Base-by-base conservation (phyloP, 2,329 filamentous ascomycete genomes). In the Aspergillus sp. region DNA sequence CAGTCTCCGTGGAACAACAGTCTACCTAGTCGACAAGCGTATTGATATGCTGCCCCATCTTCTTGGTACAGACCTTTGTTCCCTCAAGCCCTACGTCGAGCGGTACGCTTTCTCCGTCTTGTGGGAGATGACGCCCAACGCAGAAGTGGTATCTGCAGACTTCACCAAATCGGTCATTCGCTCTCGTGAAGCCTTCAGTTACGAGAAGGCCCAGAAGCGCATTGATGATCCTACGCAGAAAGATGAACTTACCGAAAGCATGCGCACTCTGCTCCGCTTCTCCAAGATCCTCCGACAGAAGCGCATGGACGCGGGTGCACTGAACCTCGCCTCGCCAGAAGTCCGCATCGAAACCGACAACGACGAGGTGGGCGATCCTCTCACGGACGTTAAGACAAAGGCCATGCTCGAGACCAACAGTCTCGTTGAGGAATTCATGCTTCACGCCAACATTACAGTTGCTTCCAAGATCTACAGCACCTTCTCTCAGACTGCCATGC, bases 41-140 rank as follows among this genome's bases (percentile, higher is more conserved):
- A 99, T 99, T 70, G 96, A 99, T 81, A 99, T 99, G 96, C 84
- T 99, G 76, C 96, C 96, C 1, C 93, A 92, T 84, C 88, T 99
- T 32, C 88, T 99, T 12, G 95, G 95, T 60, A 99, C 95, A 0
- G 93, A 99, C 71, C 83, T 99, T 1, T 99, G 95, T 79, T 99
- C 95, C 0, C 82, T 99, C 19, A 98, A 98, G 76, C 95, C 95
- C 0, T 95, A 97, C 70, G 92, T 99, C n/a, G 95, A 99, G 79
- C 91, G 91, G 9, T 95, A 88, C 72, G 91, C 91, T 28, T 95
- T 95, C 73, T 94, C 91, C 0, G 89, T 89, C 7, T 80, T 94
- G 19, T 95, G 95, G 95, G 94, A 99, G 76, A 82, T 99, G 68
- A 90, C 91, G 23, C 82, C 89, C 17, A 85, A 94, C 60, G 95